Evolutionary conservation across 225 moss, liverwort and hornwort genomes (phyloP), one percentile per base, ranked within the genome.

Genomic region (Physcomitrium patens): DNA sequence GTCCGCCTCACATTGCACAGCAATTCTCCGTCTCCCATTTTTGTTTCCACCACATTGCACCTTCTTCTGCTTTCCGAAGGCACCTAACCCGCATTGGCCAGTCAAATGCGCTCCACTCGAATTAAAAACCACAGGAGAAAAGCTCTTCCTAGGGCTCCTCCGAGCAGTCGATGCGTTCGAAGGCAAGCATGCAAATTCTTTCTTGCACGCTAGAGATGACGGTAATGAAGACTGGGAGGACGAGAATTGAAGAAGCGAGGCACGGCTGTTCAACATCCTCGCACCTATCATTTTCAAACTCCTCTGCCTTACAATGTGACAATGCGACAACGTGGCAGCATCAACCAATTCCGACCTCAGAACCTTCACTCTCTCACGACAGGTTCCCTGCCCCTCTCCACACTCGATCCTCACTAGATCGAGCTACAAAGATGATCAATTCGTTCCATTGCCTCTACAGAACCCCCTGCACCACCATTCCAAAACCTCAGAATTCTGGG

Each of bases 241-340:
- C 1, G 84, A 82, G 23, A 77, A 67, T 41, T 79, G 81, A 12
- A 82, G 68, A 43, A 79, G 70, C 63, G 71, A 77, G 46, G 81
- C 77, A 62, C 77, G 72, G 63, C 81, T 84, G 77, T 87, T 63
- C 68, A 82, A 54, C 73, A 87, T 68, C 71, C 83, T 80, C 24
- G 66, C 43, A 43, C 80, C 78, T 75, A 83, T 83, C 86, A 86
- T 86, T 76, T 82, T 85, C 78, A 64, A 19, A 19, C 47, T 27
- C 52, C n/a, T 44, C 7, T 17, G 20, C 41, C 27, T 12, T 75
- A 66, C 48, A 78, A 69, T 74, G 72, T 59, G 60, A 58, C 22
- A 47, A 42, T 69, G 73, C 45, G 31, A 37, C 31, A 37, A 16
- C 65, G 31, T 23, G 15, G 26, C 52, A 37, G 44, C 26, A 73